Conservation (phyloP, 306 rosid genomes). For the cucumber (Cucumis sativus) region Cucumber_9930_V3 NC_026655.2:26593001-26593500, state of each 20-base stretch:
- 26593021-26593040: neutral
- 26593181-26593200: neutral
- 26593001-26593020: neutral
- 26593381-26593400: neutral
- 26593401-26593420: neutral
- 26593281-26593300: no score
- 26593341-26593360: neutral
- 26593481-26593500: neutral
- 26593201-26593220: neutral
- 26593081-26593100: no score
- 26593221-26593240: neutral
- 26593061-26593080: no score
- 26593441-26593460: neutral
- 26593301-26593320: neutral
- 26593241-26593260: no score
- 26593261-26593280: no score
- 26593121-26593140: neutral
- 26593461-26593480: neutral
- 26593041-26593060: neutral
- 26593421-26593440: neutral
- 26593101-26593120: neutral
- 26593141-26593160: neutral
- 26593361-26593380: neutral
- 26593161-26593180: neutral
- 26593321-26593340: neutral